Evolutionary conservation across 2,329 filamentous ascomycete genomes (phyloP).

Genomic region (Colletotrichum brevisporum): DNA sequence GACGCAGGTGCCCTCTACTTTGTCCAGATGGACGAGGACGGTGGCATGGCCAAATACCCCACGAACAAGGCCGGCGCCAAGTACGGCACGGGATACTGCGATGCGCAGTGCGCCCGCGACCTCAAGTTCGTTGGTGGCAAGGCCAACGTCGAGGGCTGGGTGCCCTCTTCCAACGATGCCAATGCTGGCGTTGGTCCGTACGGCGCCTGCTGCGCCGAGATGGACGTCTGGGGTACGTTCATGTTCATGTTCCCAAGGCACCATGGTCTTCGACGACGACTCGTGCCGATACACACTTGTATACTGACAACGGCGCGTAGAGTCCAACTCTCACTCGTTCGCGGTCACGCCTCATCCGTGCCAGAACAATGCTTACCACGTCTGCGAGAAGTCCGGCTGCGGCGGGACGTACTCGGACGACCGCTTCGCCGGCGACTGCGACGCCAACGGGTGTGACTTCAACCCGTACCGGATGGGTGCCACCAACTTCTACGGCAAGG

Average conservation of each 20-base stretch:
- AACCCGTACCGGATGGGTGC: conserved; percentile 75
- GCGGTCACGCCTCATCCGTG: conserved; percentile 72
- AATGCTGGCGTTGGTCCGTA: conserved; percentile 63
- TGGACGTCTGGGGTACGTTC: conserved; percentile 70
- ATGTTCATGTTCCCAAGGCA: neutral
- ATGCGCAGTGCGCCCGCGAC: conserved; percentile 61
- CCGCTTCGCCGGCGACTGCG: conserved; percentile 71
- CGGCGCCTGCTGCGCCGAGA: conserved; percentile 70
- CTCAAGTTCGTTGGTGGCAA: conserved; percentile 65
- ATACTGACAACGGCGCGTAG: conserved; percentile 20
- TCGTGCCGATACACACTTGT: too few species aligned
- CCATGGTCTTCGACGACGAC: neutral
- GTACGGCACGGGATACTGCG: conserved; percentile 70
- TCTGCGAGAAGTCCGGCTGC: conserved; percentile 53
- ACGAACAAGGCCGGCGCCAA: conserved; percentile 62
- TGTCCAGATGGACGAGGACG: conserved; percentile 67
- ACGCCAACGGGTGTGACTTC: conserved; percentile 77
- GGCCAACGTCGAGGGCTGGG: conserved; percentile 60
- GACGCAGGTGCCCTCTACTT: conserved; percentile 70
- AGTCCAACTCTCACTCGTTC: conserved; percentile 69
- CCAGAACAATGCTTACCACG: conserved; percentile 56
- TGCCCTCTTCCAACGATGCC: conserved; percentile 63
- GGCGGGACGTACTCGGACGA: conserved; percentile 62
- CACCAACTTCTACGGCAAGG: conserved; percentile 71
- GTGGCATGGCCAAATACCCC: conserved; percentile 60